Evolutionary conservation across 2,329 filamentous ascomycete genomes (phyloP).

Genomic region (Epichloe gansuensis): DNA sequence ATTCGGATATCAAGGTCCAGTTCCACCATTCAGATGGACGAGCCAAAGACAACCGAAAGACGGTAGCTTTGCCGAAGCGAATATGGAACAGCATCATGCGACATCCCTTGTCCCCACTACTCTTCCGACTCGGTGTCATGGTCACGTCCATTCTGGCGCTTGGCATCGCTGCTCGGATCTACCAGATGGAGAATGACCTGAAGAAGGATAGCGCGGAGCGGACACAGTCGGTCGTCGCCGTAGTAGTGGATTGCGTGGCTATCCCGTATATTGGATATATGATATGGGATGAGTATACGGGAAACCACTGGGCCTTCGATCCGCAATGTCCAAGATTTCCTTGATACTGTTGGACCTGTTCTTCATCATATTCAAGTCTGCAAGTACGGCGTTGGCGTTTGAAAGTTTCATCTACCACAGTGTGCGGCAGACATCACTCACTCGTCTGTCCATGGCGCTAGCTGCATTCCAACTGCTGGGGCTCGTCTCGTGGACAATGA

Average conservation of each 20-base stretch:
- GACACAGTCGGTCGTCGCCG: slow-evolving; percentile 75
- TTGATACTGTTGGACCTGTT: slow-evolving; percentile 86
- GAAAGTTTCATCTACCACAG: slow-evolving; percentile 58
- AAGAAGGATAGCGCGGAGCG: slow-evolving; percentile 39
- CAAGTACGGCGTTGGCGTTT: slow-evolving; percentile 83
- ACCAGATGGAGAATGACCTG: slow-evolving; percentile 40
- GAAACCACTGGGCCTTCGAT: slow-evolving; percentile 79
- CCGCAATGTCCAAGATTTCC: slow-evolving; percentile 72
- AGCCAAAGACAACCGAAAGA: slow-evolving; percentile 16
- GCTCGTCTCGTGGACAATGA: slow-evolving; percentile 79
- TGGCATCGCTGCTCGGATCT: slow-evolving; percentile 65
- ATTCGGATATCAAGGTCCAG: slow-evolving; percentile 23
- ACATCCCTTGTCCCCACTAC: slow-evolving; percentile 73
- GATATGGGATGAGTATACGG: slow-evolving; percentile 92
- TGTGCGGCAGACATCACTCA: slow-evolving; percentile 22
- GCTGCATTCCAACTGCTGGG: slow-evolving; percentile 70
- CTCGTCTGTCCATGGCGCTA: slow-evolving; percentile 54
- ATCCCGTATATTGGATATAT: slow-evolving; percentile 87
- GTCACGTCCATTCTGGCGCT: slow-evolving; percentile 73
- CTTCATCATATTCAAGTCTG: slow-evolving; percentile 95
- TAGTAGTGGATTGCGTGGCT: slow-evolving; percentile 79
- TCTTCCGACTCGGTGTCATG: slow-evolving; percentile 73
- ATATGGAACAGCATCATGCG: slow-evolving; percentile 59
- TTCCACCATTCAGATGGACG: slow-evolving; percentile 15
- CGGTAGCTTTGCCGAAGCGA: slow-evolving; percentile 34